A percentile compares a stretch with the other conserved stretches of the same genome.
phyloP scores from a whole-genome alignment of 371 early-diverging fungal genomes.

The Chytridium lagenaria region DNA sequence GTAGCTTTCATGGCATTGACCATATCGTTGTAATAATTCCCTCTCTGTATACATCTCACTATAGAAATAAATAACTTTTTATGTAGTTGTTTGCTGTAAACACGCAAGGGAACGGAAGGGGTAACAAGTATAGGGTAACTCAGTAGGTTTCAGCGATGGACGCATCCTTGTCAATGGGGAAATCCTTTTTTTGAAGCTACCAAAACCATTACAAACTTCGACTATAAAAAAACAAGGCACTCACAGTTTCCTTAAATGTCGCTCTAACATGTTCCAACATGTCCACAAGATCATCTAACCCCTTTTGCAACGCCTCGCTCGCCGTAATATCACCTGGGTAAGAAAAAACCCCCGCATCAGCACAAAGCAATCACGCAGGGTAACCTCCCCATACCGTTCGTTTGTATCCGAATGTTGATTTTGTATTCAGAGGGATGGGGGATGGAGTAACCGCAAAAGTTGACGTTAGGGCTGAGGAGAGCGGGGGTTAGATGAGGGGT shows the following conservation, averaged over 20 bases:
- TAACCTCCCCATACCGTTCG: conserved; percentile 60
- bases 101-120: neutral
- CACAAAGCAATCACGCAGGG: too few species aligned
- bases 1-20: too few species aligned
- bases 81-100: neutral
- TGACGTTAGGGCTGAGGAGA: conserved; percentile 77
- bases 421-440: conserved; percentile 99
- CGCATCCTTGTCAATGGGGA: neutral
- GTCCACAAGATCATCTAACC: conserved; percentile 79
- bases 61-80: neutral
- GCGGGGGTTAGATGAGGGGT: neutral
- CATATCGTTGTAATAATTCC: too few species aligned
- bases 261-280: conserved; percentile 70
- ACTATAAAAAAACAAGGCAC: neutral
- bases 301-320: conserved; percentile 83
- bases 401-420: conserved; percentile 95
- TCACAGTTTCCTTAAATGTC: conserved; percentile 66
- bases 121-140: neutral
- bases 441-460: conserved; percentile 98
- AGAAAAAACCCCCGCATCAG: neutral
- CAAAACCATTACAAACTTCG: neutral
- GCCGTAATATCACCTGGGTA: conserved; percentile 74
- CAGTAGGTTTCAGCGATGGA: neutral
- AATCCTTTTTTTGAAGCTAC: neutral
- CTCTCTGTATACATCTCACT: neutral